Evolutionary conservation across 371 early-diverging fungal genomes (phyloP), one percentile per base, ranked within the genome.

Genomic region (Apophysomyces variabilis): DNA sequence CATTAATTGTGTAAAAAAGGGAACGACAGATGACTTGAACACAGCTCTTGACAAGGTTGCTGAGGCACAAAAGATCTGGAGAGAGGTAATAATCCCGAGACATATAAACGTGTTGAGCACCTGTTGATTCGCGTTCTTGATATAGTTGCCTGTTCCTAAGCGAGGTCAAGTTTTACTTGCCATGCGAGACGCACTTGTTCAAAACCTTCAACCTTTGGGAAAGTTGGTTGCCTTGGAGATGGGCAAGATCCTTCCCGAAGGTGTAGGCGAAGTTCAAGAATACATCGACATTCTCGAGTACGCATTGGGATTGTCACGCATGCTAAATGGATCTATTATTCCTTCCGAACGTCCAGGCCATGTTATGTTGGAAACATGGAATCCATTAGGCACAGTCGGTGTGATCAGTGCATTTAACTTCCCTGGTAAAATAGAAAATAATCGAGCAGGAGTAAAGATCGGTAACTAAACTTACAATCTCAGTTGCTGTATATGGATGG

Each of bases 201-300:
- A 76, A 16, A 89, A 95, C 65, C 80, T 90, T 56, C 85, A 91
- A 54, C 92, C 90, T 14, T 83, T 98, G 45, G 98, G 96, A 11
- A 85, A 85, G 37, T 82, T 98, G 16, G 95, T 97, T 9, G 83
- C 96, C 12, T 76, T 96, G 47, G 98, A 97, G 79, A 96, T 98
- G 92, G 98, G 98, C 69, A 98, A 98, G 82, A 96, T 97, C 67
- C 69, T 90, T 56, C 89, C 95, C 21, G 98, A 98, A 77, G 98
- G 97, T 39, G 80, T 95, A 39, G 98, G 98, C 35, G 98, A 98
- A 76, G 95, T 98, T n/a, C 97, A 97, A 74, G 98, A 98, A 78
- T 97, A 96, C 77, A 89, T 98, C 67, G 98, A 98, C 75, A 90
- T 98, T 61, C 87, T 91, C 50, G 98, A 98, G 76, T 96, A 90